Evolutionary conservation across 345 rosid genomes (phyloP).

Genomic region (Citrus unshiu): DNA sequence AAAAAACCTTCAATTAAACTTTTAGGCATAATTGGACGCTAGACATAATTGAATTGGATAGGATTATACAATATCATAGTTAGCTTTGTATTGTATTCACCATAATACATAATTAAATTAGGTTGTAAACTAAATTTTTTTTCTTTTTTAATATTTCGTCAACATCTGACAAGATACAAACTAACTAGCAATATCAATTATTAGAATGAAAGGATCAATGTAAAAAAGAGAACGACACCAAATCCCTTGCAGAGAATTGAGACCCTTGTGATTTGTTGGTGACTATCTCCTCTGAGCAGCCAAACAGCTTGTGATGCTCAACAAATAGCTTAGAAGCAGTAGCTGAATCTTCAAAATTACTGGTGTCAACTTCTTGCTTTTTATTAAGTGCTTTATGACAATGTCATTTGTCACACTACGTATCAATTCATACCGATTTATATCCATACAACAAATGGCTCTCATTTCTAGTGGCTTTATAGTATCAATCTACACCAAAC

Average conservation of each 20-base stretch:
- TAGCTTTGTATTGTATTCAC: too few relatives aligned
- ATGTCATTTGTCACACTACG: conserved; percentile 23
- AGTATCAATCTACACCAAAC: conserved; percentile 27
- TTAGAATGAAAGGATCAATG: too few relatives aligned
- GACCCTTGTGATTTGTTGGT: conserved; percentile 36
- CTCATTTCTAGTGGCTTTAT: conserved; percentile 32
- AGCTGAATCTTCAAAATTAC: conserved; percentile 26
- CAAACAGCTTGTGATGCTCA: conserved; percentile 18
- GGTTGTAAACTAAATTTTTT: too few relatives aligned
- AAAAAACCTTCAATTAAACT: too few relatives aligned
- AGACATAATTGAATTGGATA: too few relatives aligned
- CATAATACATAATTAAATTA: too few relatives aligned
- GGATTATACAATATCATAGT: too few relatives aligned
- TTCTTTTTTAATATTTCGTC: too few relatives aligned
- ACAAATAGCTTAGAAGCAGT: conserved; percentile 20
- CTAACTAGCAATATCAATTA: too few relatives aligned
- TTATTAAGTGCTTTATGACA: conserved; percentile 29
- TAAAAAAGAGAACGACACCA: conserved; percentile 11
- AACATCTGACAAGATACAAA: too few relatives aligned
- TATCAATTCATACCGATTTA: conserved; percentile 28
- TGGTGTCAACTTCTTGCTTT: conserved; percentile 29
- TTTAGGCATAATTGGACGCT: too few relatives aligned
- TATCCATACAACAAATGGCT: conserved; percentile 27
- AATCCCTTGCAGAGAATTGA: conserved; percentile 25
- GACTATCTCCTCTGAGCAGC: conserved; percentile 31